phyloP scores from a whole-genome alignment of 2,329 filamentous ascomycete genomes.

The Aspergillus awamori region DNA sequence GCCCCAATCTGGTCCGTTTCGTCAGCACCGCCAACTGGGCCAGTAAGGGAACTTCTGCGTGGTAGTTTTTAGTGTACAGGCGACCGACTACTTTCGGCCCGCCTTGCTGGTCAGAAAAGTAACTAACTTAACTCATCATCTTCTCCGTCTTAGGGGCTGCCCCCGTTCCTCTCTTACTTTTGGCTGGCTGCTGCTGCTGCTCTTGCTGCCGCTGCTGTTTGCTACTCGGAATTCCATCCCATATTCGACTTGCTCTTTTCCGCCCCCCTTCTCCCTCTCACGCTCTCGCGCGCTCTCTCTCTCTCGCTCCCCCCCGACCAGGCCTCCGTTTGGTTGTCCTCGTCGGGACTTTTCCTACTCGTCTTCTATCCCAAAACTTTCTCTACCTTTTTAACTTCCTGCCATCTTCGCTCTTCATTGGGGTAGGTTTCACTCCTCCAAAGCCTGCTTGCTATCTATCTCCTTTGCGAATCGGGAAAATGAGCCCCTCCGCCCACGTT shows the following conservation, averaged over 20 bases:
- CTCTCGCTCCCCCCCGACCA: not conserved
- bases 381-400: not conserved
- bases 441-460: constrained; percentile 1
- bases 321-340: constrained; percentile 7
- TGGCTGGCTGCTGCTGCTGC: no score
- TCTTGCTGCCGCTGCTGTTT: no score
- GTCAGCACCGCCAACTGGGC: not conserved
- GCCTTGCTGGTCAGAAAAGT: constrained; percentile 7
- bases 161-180: constrained; percentile 1
- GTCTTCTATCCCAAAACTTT: not conserved
- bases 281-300: no score
- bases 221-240: not conserved
- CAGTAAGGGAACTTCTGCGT: not conserved
- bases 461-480: constrained; percentile 19
- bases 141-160: constrained; percentile 14
- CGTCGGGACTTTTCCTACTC: not conserved
- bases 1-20: not conserved
- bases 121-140: not conserved
- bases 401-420: constrained; percentile 15
- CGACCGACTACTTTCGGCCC: constrained; percentile 14
- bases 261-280: not conserved
- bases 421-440: constrained; percentile 22
- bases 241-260: not conserved
- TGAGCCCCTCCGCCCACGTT: constrained; percentile 26
- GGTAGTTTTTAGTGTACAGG: not conserved